phyloP scores from a whole-genome alignment of 2,329 filamentous ascomycete species.

The Aspergillus novoparasiticus region DNA sequence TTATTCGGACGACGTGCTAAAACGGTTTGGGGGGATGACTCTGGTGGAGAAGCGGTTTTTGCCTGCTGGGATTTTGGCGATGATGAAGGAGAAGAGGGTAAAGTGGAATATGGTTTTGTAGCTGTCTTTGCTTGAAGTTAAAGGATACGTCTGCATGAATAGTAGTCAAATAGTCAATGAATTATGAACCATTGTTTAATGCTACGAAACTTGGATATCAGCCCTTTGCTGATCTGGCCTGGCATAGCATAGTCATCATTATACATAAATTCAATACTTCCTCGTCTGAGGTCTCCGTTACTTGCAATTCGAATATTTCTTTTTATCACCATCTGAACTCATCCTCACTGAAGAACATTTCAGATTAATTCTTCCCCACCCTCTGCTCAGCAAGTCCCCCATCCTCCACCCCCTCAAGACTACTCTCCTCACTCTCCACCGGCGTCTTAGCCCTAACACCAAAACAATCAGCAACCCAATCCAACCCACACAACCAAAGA shows the following conservation, averaged over 20 bases:
- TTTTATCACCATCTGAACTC: neutral
- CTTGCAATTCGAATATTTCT: neutral
- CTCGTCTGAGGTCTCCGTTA: neutral
- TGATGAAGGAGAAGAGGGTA: constrained; percentile 46
- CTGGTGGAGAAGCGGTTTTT: constrained; percentile 45
- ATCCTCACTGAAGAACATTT: neutral
- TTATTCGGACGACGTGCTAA: constrained; percentile 37
- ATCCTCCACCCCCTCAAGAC: neutral
- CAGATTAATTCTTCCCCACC: neutral
- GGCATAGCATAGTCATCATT: neutral
- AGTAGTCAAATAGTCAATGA: neutral
- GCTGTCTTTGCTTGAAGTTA: neutral
- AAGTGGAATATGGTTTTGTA: constrained; percentile 47
- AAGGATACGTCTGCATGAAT: neutral
- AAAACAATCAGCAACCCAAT: neutral
- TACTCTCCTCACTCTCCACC: neutral
- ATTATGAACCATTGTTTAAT: neutral
- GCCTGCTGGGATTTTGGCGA: constrained; percentile 41
- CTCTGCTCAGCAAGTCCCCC: neutral
- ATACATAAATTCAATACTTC: neutral
- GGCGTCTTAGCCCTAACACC: neutral
- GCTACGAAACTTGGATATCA: neutral
- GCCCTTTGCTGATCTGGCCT: neutral
- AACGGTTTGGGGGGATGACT: constrained; percentile 38
- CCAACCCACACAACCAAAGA: neutral